Evolutionary conservation across 352 stramenopile genomes (phyloP).

Genomic region (Phytophthora sojae): DNA sequence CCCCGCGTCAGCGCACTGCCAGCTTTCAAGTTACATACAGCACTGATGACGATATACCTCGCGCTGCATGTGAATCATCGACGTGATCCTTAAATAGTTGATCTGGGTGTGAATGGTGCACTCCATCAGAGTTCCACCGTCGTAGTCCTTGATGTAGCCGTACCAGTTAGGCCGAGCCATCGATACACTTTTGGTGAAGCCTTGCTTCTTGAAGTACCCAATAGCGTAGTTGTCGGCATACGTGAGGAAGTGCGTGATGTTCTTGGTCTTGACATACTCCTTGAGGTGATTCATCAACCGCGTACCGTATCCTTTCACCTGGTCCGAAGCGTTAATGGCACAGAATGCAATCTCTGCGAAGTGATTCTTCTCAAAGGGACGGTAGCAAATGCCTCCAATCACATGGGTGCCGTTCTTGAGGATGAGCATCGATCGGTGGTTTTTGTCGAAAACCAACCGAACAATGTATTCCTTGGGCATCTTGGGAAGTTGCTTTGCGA

Average conservation of each 20-base stretch:
- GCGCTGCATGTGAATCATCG: constrained; percentile 95
- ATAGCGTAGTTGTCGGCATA: constrained; percentile 99
- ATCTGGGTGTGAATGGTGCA: constrained; percentile 98
- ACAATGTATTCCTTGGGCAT: constrained; percentile 99
- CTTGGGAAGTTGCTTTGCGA: constrained; percentile 97
- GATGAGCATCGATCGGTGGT: constrained; percentile 94
- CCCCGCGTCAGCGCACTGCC: not conserved
- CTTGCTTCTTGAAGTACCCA: constrained; percentile 99
- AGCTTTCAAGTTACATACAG: not conserved
- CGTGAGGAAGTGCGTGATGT: constrained; percentile 97
- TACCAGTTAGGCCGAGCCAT: constrained; percentile 93
- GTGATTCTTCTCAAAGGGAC: constrained; percentile 93
- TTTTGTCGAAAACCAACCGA: constrained; percentile 97
- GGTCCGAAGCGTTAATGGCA: constrained; percentile 96
- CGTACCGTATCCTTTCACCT: constrained; percentile 98
- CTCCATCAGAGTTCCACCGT: constrained; percentile 99
- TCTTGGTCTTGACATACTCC: constrained; percentile 93
- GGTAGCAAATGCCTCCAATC: constrained; percentile 98
- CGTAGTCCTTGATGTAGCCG: constrained; percentile 99
- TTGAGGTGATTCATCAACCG: constrained; percentile 99
- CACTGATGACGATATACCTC: constrained; percentile 67
- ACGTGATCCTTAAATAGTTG: constrained; percentile 96
- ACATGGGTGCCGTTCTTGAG: constrained; percentile 92
- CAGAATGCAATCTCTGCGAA: constrained; percentile 99
- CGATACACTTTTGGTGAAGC: constrained; percentile 89